Evolutionary conservation across 768 basidiomycete species (phyloP).

Genomic region (Boletus tylopilopsis): DNA sequence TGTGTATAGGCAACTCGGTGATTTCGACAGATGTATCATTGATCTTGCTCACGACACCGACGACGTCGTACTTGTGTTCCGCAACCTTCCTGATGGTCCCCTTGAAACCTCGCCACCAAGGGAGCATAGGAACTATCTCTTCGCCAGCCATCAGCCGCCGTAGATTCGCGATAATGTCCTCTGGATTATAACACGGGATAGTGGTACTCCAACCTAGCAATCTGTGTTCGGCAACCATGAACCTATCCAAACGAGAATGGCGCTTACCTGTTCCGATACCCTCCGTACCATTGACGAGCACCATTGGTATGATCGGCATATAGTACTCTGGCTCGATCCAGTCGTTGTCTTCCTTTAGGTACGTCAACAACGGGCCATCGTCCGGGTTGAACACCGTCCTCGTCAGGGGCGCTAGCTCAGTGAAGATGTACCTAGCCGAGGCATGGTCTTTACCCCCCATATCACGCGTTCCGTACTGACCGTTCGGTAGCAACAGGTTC

Average conservation of each 20-base stretch:
- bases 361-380: slow-evolving; percentile 83
- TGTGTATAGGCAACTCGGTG: slow-evolving; percentile 91
- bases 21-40: slow-evolving; percentile 91
- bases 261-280: slow-evolving; percentile 91
- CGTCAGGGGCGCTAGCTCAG: slow-evolving; percentile 69
- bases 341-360: slow-evolving; percentile 81
- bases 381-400: slow-evolving; percentile 73
- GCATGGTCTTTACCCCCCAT: slow-evolving; percentile 96
- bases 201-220: slow-evolving; percentile 87
- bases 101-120: slow-evolving; percentile 97
- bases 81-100: slow-evolving; percentile 77
- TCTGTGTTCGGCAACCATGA: neutral
- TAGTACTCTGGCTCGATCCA: slow-evolving; percentile 94
- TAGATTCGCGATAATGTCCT: slow-evolving; percentile 85
- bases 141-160: slow-evolving; percentile 83
- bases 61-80: slow-evolving; percentile 84
- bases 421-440: slow-evolving; percentile 94
- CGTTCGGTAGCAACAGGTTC: slow-evolving; percentile 81
- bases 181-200: slow-evolving; percentile 89
- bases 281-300: slow-evolving; percentile 91
- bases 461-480: slow-evolving; percentile 94
- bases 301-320: slow-evolving; percentile 82
- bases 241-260: neutral
- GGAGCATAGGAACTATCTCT: slow-evolving; percentile 80
- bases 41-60: slow-evolving; percentile 69